phyloP scores from a whole-genome alignment of 495 filamentous ascomycete species.

The Penicillium silybi region DNA sequence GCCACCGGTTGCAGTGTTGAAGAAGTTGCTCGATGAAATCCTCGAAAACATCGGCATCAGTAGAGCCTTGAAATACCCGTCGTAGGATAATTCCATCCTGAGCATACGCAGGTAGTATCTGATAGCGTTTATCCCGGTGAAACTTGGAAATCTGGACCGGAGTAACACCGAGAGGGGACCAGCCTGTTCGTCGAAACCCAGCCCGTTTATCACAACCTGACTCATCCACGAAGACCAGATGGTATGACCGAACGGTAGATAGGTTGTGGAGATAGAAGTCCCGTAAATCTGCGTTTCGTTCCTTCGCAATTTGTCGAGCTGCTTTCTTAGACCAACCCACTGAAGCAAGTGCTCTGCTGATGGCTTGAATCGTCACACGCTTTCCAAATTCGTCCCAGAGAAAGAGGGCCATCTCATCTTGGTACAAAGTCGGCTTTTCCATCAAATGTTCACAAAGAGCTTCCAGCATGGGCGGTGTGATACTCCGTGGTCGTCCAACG shows the following conservation, averaged over 20 bases:
- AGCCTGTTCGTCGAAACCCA: conserved; percentile 22
- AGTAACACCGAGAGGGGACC: conserved; percentile 28
- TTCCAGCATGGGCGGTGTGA: too few species aligned
- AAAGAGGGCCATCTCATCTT: too few species aligned
- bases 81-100: conserved; percentile 33
- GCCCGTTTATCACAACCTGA: conserved; percentile 3
- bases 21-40: conserved; percentile 40
- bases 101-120: conserved; percentile 37
- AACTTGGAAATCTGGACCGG: conserved; percentile 30
- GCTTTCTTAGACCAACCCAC: conserved; percentile 17
- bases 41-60: conserved; percentile 35
- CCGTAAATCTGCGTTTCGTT: conserved; percentile 24
- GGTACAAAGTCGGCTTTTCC: too few species aligned
- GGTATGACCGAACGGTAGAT: not conserved
- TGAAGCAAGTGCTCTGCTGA: too few species aligned
- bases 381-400: too few species aligned
- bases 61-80: conserved; percentile 34
- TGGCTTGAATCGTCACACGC: too few species aligned
- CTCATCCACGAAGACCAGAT: conserved; percentile 4
- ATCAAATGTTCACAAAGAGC: too few species aligned
- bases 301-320: conserved; percentile 26
- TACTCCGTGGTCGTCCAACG: too few species aligned
- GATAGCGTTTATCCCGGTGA: conserved; percentile 26
- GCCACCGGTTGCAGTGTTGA: conserved; percentile 31
- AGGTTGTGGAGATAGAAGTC: conserved; percentile 3